These are phyloP conservation scores for Eruca vesicaria DNA, from an alignment of 441 rosid species.

Conservation along the genomic window DNA sequence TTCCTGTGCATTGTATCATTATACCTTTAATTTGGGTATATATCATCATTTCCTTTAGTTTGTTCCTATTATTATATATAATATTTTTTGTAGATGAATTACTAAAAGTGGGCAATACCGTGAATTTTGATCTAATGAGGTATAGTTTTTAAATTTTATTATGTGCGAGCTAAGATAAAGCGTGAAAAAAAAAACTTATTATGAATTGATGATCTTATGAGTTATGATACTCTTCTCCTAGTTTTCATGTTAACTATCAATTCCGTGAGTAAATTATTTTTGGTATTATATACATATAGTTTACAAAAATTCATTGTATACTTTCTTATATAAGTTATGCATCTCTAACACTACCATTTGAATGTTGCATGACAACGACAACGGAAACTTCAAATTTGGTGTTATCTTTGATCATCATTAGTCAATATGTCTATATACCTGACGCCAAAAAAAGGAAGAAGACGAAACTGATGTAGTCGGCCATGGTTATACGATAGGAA, in stretches of 20 bases:
- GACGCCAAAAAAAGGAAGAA: not conserved
- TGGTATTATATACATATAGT: not conserved
- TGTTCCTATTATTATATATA: not conserved
- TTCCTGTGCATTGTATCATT: slow-evolving; percentile 23
- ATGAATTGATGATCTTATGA: not conserved
- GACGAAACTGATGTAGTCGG: not conserved
- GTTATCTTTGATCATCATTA: slow-evolving; percentile 5
- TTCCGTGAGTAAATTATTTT: not conserved
- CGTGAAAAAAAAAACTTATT: not conserved
- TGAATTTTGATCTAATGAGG: not conserved
- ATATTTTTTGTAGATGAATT: not conserved
- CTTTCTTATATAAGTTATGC: too few relatives aligned
- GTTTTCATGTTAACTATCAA: not conserved
- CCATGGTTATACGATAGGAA: not conserved
- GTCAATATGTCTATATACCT: not conserved
- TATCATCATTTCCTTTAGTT: not conserved
- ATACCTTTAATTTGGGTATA: not conserved
- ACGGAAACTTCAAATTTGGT: not conserved
- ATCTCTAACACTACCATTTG: not conserved
- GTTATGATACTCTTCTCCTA: too few relatives aligned
- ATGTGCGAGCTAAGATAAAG: not conserved
- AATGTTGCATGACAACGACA: slow-evolving; percentile 1
- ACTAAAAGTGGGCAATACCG: not conserved
- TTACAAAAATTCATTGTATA: not conserved
- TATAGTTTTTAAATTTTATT: not conserved